phyloP scores from a whole-genome alignment of 2,329 filamentous ascomycete species.

The Davidsoniella australis region DNA sequence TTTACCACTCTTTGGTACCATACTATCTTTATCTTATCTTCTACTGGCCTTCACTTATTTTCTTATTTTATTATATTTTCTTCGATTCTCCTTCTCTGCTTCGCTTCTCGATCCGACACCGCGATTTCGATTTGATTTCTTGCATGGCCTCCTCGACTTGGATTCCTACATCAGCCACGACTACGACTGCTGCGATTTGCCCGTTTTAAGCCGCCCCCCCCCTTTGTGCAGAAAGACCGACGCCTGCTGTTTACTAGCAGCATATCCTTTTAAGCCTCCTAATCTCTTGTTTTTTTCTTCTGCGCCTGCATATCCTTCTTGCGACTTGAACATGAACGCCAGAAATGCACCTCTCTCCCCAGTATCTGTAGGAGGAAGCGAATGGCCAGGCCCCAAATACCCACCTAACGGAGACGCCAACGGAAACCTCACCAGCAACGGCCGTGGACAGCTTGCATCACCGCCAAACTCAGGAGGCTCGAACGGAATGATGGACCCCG shows the following conservation, averaged over 20 bases:
- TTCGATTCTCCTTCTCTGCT: neutral
- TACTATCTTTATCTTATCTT: no score
- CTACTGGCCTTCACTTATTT: neutral
- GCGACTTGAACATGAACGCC: conserved; percentile 42
- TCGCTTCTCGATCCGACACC: neutral
- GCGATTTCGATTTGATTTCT: neutral
- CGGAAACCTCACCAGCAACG: conserved; percentile 35
- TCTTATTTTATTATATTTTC: neutral
- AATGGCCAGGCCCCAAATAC: conserved; percentile 61
- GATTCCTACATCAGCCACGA: neutral
- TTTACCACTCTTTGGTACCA: neutral
- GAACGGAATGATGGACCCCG: conserved; percentile 43
- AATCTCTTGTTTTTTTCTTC: neutral
- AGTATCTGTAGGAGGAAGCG: conserved; percentile 66
- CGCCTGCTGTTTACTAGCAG: neutral
- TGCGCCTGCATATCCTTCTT: neutral
- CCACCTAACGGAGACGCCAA: conserved; percentile 27
- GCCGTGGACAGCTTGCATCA: conserved; percentile 44
- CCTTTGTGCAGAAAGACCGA: neutral
- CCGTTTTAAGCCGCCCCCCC: neutral
- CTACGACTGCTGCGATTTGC: neutral
- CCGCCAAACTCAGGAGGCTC: conserved; percentile 52
- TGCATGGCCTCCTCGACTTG: neutral
- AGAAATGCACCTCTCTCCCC: conserved; percentile 66
- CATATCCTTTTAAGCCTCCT: neutral